phyloP scores from a whole-genome alignment of 116 monocot species.

The Zostera marina region DNA sequence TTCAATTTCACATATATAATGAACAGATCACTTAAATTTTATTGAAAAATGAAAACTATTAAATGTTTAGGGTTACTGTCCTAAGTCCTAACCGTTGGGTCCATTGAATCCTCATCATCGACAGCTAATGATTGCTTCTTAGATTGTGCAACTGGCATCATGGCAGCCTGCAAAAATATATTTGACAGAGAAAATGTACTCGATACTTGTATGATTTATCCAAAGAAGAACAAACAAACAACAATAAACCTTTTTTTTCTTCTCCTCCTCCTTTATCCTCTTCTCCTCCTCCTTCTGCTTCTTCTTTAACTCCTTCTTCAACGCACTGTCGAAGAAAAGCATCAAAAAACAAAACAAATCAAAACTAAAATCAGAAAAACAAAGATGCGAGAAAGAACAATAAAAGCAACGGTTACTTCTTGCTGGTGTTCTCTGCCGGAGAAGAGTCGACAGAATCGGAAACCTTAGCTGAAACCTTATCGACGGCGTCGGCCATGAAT shows the following conservation, averaged over 20 bases:
- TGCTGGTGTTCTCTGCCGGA: slow-evolving; percentile 22
- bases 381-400: neutral
- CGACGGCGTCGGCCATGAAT: slow-evolving; percentile 10
- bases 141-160: slow-evolving; percentile 8
- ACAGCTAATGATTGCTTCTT: slow-evolving; percentile 24
- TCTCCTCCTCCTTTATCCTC: slow-evolving; percentile 58
- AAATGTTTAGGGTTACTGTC: neutral
- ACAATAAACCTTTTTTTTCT: slow-evolving; percentile 46
- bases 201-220: neutral
- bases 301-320: slow-evolving; percentile 67
- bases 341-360: neutral
- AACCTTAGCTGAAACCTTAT: slow-evolving; percentile 15
- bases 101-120: slow-evolving; percentile 77
- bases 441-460: slow-evolving; percentile 16
- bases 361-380: neutral
- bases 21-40: neutral
- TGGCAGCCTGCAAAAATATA: slow-evolving; percentile 24
- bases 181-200: no score
- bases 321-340: slow-evolving; percentile 23
- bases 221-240: neutral
- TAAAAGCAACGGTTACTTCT: slow-evolving; percentile 24
- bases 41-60: neutral
- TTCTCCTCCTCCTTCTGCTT: slow-evolving; percentile 83
- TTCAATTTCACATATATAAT: neutral
- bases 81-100: slow-evolving; percentile 65